These are phyloP conservation scores for Mycena citricolor DNA, from an alignment of 1,284 basidiomycete genomes.

Conservation along the genomic window DNA sequence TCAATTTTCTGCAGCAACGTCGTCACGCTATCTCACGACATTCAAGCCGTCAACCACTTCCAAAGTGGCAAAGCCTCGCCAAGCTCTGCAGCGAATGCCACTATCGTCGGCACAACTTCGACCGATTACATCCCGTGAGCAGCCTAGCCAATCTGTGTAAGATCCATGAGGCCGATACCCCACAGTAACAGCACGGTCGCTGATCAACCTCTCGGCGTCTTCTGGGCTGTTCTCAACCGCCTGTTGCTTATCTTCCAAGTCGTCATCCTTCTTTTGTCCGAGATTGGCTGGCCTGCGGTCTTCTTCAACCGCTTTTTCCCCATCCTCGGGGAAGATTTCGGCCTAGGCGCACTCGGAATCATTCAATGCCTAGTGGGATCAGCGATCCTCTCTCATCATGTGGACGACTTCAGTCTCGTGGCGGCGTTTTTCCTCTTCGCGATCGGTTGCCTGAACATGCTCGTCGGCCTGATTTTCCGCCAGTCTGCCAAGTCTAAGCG, in stretches of 20 bases:
- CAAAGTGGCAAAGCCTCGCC: constrained; percentile 41
- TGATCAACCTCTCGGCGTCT: constrained; percentile 76
- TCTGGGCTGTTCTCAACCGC: constrained; percentile 84
- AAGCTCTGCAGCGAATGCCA: constrained; percentile 31
- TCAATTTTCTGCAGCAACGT: constrained; percentile 79
- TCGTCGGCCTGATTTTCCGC: constrained; percentile 75
- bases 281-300: constrained; percentile 59
- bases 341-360: constrained; percentile 78
- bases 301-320: constrained; percentile 84
- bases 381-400: constrained; percentile 79
- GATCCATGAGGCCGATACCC: constrained; percentile 1
- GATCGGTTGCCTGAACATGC: constrained; percentile 79
- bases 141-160: constrained; percentile 74
- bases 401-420: constrained; percentile 78
- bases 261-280: constrained; percentile 65
- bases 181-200: constrained; percentile 74
- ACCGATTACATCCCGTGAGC: constrained; percentile 43
- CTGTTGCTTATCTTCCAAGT: constrained; percentile 79
- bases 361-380: constrained; percentile 84
- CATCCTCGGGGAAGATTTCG: constrained; percentile 81
- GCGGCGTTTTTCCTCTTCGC: constrained; percentile 85
- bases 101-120: too few species aligned
- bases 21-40: constrained; percentile 75
- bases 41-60: constrained; percentile 74
- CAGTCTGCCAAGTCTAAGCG: constrained; percentile 61